These are phyloP conservation scores for Daldinia childiae DNA, from an alignment of 495 filamentous ascomycete genomes.

Conservation along the genomic window DNA sequence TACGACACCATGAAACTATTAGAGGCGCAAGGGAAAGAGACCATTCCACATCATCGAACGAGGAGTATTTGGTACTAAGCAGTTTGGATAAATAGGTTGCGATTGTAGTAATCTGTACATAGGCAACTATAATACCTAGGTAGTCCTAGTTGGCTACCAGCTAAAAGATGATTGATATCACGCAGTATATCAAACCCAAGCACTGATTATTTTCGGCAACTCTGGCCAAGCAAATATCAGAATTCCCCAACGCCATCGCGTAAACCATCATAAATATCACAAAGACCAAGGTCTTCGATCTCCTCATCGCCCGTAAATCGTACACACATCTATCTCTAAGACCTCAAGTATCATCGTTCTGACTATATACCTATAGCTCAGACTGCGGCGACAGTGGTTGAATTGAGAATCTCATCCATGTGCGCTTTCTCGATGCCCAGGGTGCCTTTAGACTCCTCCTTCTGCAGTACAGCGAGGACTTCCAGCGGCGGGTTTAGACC, in stretches of 20 bases:
- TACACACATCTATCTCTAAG: constrained; percentile 20
- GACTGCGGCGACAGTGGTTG: constrained; percentile 48
- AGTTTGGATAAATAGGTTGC: constrained; percentile 15
- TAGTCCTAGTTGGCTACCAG: constrained; percentile 3
- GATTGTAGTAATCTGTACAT: constrained; percentile 9
- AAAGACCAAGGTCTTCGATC: background rate
- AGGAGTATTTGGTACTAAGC: constrained; percentile 93
- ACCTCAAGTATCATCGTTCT: background rate
- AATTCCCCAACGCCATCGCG: constrained; percentile 44
- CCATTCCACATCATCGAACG: constrained; percentile 89
- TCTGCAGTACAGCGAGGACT: constrained; percentile 85
- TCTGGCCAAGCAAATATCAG: constrained; percentile 22
- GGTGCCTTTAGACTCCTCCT: constrained; percentile 66
- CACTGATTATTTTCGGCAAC: constrained; percentile 5
- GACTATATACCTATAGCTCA: constrained; percentile 31
- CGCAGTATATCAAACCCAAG: constrained; percentile 1
- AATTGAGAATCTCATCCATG: constrained; percentile 81
- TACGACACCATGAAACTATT: constrained; percentile 92
- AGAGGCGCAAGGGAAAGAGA: constrained; percentile 68
- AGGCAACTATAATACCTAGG: constrained; percentile 6
- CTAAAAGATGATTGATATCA: constrained; percentile 6
- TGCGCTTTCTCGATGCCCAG: constrained; percentile 68
- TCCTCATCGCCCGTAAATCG: constrained; percentile 17
- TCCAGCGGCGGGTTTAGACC: constrained; percentile 88
- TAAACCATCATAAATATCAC: constrained; percentile 20